Conservation (phyloP, 164 flowering plant species). For the Vitis vinifera region ASM3070453v1 NC_081805.1:5530501-5531000, state of each 20-base stretch:
- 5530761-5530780: neutral
- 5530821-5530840: slow-evolving; percentile 90
- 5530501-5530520: slow-evolving; percentile 74
- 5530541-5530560: neutral
- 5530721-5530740: neutral
- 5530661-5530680: neutral
- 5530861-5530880: slow-evolving; percentile 83
- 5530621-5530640: neutral
- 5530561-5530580: neutral
- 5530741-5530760: neutral
- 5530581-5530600: no score
- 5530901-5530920: slow-evolving; percentile 85
- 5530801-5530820: slow-evolving; percentile 88
- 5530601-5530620: neutral
- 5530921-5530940: neutral
- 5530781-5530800: slow-evolving; percentile 61
- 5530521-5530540: slow-evolving; percentile 85
- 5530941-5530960: neutral
- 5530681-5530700: neutral
- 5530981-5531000: no score
- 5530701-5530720: no score
- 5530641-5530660: neutral
- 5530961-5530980: no score
- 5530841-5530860: slow-evolving; percentile 67
- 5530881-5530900: slow-evolving; percentile 91